These are phyloP conservation scores for Pythium sukuiense DNA, from an alignment of 352 stramenopile species.

Conservation along the genomic window DNA sequence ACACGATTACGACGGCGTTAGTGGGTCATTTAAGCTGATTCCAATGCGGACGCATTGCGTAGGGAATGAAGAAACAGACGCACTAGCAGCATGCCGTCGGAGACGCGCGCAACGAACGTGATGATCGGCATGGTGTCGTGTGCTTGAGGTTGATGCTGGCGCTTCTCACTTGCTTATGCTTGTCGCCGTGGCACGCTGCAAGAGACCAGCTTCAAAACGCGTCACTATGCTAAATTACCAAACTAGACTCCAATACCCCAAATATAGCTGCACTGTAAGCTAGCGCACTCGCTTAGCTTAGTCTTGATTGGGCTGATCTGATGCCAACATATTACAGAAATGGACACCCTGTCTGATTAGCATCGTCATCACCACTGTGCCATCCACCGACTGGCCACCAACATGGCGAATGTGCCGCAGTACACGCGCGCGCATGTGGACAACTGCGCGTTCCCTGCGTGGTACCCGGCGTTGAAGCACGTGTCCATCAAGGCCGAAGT, in stretches of 20 bases:
- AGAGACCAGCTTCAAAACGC: constrained; percentile 24
- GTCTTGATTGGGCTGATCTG: too few relatives aligned
- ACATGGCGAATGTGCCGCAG: constrained; percentile 20
- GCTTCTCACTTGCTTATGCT: constrained; percentile 5
- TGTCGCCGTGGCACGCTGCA: not conserved
- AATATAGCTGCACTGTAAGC: not conserved
- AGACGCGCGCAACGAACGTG: constrained; percentile 93
- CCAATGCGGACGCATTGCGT: not conserved
- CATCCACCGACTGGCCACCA: constrained; percentile 5
- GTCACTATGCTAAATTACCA: constrained; percentile 26
- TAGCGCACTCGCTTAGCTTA: not conserved
- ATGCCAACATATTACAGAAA: constrained; percentile 1
- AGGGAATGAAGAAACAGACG: constrained; percentile 16
- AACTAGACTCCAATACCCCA: not conserved
- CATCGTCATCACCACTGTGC: not conserved
- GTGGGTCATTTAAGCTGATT: not conserved
- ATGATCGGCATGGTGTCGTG: constrained; percentile 88
- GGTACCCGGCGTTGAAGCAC: constrained; percentile 60
- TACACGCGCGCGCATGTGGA: constrained; percentile 77
- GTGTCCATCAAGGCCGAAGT: constrained; percentile 68
- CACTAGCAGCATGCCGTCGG: constrained; percentile 92
- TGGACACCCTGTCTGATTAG: not conserved
- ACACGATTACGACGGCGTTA: constrained; percentile 8
- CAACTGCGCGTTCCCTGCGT: constrained; percentile 74
- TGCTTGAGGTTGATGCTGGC: not conserved